These are phyloP conservation scores for Plantago major DNA, from an alignment of 257 asterid genomes.

Conservation along the genomic window DNA sequence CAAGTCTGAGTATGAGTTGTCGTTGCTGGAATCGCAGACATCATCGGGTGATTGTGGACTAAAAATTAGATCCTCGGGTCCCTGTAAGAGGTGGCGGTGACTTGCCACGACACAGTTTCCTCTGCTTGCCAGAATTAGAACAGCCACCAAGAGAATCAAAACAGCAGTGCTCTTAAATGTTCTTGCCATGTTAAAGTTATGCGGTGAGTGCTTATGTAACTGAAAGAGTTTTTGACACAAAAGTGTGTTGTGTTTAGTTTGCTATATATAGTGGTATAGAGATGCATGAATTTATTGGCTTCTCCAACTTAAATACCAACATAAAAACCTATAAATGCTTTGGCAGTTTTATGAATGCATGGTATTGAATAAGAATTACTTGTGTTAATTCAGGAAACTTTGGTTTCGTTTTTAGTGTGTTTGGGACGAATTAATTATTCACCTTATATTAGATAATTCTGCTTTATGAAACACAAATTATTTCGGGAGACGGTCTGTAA, in stretches of 20 bases:
- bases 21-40: not conserved
- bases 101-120: not conserved
- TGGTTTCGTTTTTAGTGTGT: too few species aligned
- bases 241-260: not conserved
- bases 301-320: not conserved
- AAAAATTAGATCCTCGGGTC: not conserved
- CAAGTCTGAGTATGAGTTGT: not conserved
- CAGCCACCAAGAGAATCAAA: not conserved
- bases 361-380: not conserved
- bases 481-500: too few species aligned
- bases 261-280: not conserved
- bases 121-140: not conserved
- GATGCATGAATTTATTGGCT: not conserved
- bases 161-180: not conserved
- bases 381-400: too few species aligned
- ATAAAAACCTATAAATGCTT: not conserved
- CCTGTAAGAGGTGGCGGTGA: not conserved
- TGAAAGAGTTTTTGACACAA: not conserved
- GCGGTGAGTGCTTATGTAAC: not conserved
- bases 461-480: too few species aligned
- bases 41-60: not conserved
- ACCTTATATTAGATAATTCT: too few species aligned
- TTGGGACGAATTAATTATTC: too few species aligned
- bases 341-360: not conserved
- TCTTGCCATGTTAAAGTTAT: not conserved